Base-by-base conservation (phyloP, 2,329 filamentous ascomycete genomes). In the Tolypocladium sp. region DNA sequence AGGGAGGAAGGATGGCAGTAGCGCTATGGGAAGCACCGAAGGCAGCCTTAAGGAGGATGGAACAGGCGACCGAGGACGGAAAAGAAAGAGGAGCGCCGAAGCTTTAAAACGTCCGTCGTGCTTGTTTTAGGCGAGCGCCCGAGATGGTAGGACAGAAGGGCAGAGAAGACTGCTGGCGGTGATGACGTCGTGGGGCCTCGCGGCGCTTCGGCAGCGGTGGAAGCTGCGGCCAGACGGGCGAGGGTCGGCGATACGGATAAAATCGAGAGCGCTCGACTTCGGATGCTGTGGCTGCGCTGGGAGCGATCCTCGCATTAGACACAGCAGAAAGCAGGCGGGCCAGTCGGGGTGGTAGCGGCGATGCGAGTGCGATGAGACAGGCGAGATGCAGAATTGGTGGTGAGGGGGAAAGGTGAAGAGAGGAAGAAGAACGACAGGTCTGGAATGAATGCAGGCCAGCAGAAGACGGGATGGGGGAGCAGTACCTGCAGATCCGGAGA, bases 81-180 rank as follows among this genome's bases (percentile, higher is more conserved):
- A 71, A 81, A 75, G 69, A 79, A 69, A 71, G 79, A 73, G 68
- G 69, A 71, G 69, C 72, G 73, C 67, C 68, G 73, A 74, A 71
- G 70, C 73, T 75, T 76, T 76, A 73, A 74, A 66, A 72, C 71
- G 73, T 79, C 79, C 79, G 80, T 82, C 71, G 76, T 79, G 72
- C 70, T 70, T 67, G 71, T 70, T 71, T 71, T 67, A 64, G 68
- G 66, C 67, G 65, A 68, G 65, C 63, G 64, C 64, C 65, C 65
- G 57, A 59, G 60, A 58, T 52, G 60, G 59, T 59, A 41, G 63
- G 58, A 58, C 57, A 58, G 58, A 59, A 56, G 44, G 15, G 41
- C 22, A 57, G 38, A 33, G 25, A 30, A 57, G 15, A 25, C 40
- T 30, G 42, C 13, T 27, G 57, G 61, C 58, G 55, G 63, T 61